Evolutionary conservation across 345 rosid species (phyloP), one percentile per base, ranked within the genome.

Genomic region (Eutrema japonicum): DNA sequence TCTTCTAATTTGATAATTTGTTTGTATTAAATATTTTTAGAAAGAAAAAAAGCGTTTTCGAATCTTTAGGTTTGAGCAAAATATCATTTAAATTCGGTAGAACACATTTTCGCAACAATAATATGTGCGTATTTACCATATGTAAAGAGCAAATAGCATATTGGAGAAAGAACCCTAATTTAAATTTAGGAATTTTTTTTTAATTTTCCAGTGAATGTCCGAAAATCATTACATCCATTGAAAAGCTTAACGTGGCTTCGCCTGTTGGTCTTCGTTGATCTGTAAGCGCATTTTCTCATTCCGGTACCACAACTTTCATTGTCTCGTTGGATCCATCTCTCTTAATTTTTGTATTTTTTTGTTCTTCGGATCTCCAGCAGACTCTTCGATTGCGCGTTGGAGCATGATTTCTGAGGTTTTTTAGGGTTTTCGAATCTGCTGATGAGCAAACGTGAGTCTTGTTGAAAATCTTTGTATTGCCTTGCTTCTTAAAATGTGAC

Each of bases 191-290:
- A 77, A 18, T 18, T 18, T 41, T 64, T 71, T 65, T 35, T 10
- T 16, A 27, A 37, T 36, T 30, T 4, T 47, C 50, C 35, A 67
- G 56, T 75, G 68, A 58, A 59, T 76, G 79, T 55, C 71, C 46
- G 66, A 70, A 22, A 75, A 77, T 57, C 76, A 77, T 71, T 77
- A 71, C 77, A 71, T 77, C 80, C 76, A 71, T 64, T 66, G 67
- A 58, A 64, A 22, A 77, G 9, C 76, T 64, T 33, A 62, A 61
- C 79, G 58, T 76, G 70, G 29, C 78, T 63, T 63, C 60, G 38
- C 48, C 62, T 58, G 4, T 75, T 76, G 76, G 13, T 70, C 76
- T 49, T 71, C 72, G 43, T 77, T 57, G 72, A 77, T 71, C 80
- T 77, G 80, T 71, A 65, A 57, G 68, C 72, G 12, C 80, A 71